Percentiles rank a stretch among this genome's conserved stretches.
Conservation (phyloP, 805 yeast genomes). For the Candida ipomoeae region DNA sequence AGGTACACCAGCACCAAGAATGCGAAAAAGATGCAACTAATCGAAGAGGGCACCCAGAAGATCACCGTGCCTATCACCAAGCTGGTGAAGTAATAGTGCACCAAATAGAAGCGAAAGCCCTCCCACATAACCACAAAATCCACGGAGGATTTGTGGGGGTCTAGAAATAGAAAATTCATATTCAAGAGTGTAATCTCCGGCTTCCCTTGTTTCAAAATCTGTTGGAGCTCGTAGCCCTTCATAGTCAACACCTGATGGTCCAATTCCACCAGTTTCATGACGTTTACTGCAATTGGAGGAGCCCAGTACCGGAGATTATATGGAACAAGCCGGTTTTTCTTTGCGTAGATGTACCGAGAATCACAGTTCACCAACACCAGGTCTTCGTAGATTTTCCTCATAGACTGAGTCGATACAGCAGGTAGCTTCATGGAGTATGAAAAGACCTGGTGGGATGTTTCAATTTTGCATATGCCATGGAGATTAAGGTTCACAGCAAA, state of each 20-base stretch:
- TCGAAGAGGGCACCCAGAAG: constrained; percentile 36
- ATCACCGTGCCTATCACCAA: constrained; percentile 32
- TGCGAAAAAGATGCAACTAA: constrained; percentile 26
- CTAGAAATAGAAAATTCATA: constrained; percentile 8
- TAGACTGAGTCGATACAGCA: not conserved
- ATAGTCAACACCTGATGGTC: constrained; percentile 13
- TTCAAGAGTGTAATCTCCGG: constrained; percentile 8
- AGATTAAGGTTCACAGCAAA: constrained; percentile 18
- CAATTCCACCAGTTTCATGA: constrained; percentile 13
- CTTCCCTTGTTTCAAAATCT: not conserved
- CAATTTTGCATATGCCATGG: constrained; percentile 23
- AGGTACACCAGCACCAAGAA: constrained; percentile 17
- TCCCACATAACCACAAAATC: constrained; percentile 32
- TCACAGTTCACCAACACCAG: constrained; percentile 28
- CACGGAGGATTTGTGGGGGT: constrained; percentile 16
- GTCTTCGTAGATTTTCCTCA: constrained; percentile 5
- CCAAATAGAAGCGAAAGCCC: constrained; percentile 41
- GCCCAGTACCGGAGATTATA: constrained; percentile 35
- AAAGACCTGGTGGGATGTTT: constrained; percentile 18
- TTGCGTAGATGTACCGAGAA: constrained; percentile 24
- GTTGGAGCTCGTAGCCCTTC: constrained; percentile 10
- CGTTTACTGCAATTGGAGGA: constrained; percentile 29
- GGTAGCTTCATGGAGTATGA: constrained; percentile 9
- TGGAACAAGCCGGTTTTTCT: constrained; percentile 32
- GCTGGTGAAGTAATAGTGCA: constrained; percentile 29